Conservation (phyloP, 139 green algal species). For the Chlamydomonas asymmetrica region DNA sequence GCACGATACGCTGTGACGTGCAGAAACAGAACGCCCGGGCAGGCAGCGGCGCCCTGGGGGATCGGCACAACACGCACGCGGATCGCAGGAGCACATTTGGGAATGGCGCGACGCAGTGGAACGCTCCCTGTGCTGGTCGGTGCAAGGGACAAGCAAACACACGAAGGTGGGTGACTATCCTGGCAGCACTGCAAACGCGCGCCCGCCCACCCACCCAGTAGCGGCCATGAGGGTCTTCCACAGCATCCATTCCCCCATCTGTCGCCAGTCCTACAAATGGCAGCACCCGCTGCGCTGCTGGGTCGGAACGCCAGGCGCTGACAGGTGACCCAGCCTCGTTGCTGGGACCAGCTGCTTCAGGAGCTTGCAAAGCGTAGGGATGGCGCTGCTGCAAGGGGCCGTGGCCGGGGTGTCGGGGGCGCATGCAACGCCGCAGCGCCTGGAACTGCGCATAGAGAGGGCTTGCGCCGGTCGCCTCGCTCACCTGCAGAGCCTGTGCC, state of each 20-base stretch:
- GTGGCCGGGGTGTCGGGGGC: neutral
- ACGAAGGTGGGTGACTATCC: neutral
- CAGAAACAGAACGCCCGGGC: too few species aligned
- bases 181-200: neutral
- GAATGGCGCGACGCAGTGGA: neutral
- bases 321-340: too few species aligned
- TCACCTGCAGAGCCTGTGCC: neutral
- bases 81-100: too few species aligned
- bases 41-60: too few species aligned
- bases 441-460: neutral
- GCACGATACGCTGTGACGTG: too few species aligned
- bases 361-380: neutral
- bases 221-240: neutral
- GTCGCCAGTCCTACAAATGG: constrained; percentile 5
- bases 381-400: neutral
- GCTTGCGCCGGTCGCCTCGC: neutral
- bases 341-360: neutral
- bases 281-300: constrained; percentile 8
- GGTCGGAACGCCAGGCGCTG: too few species aligned
- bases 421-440: neutral
- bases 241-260: constrained; percentile 4
- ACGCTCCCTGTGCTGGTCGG: neutral
- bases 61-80: too few species aligned
- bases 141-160: neutral
- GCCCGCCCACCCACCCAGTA: constrained; percentile 20